Evolutionary conservation across 768 basidiomycete genomes (phyloP).

Genomic region (Leccinum rimulosum): DNA sequence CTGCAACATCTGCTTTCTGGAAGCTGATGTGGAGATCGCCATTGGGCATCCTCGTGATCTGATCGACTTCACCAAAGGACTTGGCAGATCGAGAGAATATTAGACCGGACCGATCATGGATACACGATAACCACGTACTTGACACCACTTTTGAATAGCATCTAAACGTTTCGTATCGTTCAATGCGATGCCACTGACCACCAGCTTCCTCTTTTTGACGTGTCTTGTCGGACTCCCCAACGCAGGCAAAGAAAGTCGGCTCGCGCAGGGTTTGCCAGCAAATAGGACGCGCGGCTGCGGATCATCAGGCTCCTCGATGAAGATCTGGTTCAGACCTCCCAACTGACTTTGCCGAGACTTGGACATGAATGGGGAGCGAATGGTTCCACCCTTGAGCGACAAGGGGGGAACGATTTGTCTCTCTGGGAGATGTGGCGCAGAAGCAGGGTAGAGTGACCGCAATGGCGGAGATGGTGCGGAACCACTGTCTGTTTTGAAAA

Average conservation of each 20-base stretch:
- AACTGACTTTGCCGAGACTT: constrained; percentile 19
- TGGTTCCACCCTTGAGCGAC: constrained; percentile 29
- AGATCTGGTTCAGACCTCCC: constrained; percentile 18
- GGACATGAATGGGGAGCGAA: constrained; percentile 32
- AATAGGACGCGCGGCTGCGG: constrained; percentile 32
- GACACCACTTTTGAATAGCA: constrained; percentile 71
- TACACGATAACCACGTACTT: constrained; percentile 42
- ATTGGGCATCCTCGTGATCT: constrained; percentile 71
- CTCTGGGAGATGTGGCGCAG: constrained; percentile 40
- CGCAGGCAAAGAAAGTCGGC: constrained; percentile 32
- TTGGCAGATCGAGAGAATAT: constrained; percentile 25
- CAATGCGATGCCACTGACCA: constrained; percentile 65
- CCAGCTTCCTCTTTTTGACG: constrained; percentile 59
- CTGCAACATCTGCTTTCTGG: constrained; percentile 71
- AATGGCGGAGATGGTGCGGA: constrained; percentile 35
- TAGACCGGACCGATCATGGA: neutral
- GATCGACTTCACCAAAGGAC: constrained; percentile 75
- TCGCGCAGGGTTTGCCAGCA: constrained; percentile 19
- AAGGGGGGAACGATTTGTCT: constrained; percentile 31
- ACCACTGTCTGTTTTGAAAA: constrained; percentile 27
- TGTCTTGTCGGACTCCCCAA: constrained; percentile 39
- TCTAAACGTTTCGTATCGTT: constrained; percentile 64
- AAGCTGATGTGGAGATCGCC: constrained; percentile 80
- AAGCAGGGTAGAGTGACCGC: constrained; percentile 37
- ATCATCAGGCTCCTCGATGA: constrained; percentile 27